Percentiles rank a stretch among this genome's conserved stretches.
Evolutionary conservation across 1,139 yeast genomes (phyloP).

Genomic region (Pichia sp.): DNA sequence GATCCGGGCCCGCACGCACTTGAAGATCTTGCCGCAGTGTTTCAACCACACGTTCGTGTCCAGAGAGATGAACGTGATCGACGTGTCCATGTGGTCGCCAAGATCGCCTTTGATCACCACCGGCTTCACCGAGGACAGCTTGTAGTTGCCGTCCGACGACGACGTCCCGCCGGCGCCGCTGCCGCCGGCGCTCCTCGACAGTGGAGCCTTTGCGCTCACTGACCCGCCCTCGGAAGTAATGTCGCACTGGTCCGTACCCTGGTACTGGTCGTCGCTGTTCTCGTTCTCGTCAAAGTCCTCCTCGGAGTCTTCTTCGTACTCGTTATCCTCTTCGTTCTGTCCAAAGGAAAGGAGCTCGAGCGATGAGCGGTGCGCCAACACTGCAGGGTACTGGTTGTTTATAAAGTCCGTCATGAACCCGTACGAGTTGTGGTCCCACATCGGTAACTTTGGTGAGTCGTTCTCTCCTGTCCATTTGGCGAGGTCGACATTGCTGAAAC

Average conservation of each 20-base stretch:
- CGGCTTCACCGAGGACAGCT: constrained; percentile 10
- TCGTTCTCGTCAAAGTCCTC: constrained; percentile 15
- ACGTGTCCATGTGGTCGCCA: constrained; percentile 45
- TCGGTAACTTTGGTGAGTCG: constrained; percentile 24
- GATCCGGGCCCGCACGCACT: constrained; percentile 58
- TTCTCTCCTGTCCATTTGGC: constrained; percentile 27
- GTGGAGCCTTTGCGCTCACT: constrained; percentile 14
- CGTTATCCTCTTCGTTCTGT: constrained; percentile 14
- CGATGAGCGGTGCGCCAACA: constrained; percentile 10
- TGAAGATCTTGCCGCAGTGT: constrained; percentile 72
- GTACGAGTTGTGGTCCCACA: constrained; percentile 46
- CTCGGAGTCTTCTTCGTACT: constrained; percentile 21
- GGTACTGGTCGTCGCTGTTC: constrained; percentile 18
- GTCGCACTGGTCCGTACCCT: constrained; percentile 12
- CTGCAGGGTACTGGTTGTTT: constrained; percentile 25
- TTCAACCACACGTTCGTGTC: constrained; percentile 81
- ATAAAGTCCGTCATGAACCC: constrained; percentile 56
- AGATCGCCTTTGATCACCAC: constrained; percentile 27
- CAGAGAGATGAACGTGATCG: constrained; percentile 56
- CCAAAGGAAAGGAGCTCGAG: background rate
- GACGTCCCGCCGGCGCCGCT: too few species aligned
- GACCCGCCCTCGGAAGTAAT: constrained; percentile 15
- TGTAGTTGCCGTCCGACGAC: constrained; percentile 13
- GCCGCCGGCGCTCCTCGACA: constrained; percentile 1
- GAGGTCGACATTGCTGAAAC: constrained; percentile 13